Percentiles rank a stretch among this genome's conserved stretches.
Conservation (phyloP, 2,329 filamentous ascomycete species). For the Fusarium oxysporum region DNA sequence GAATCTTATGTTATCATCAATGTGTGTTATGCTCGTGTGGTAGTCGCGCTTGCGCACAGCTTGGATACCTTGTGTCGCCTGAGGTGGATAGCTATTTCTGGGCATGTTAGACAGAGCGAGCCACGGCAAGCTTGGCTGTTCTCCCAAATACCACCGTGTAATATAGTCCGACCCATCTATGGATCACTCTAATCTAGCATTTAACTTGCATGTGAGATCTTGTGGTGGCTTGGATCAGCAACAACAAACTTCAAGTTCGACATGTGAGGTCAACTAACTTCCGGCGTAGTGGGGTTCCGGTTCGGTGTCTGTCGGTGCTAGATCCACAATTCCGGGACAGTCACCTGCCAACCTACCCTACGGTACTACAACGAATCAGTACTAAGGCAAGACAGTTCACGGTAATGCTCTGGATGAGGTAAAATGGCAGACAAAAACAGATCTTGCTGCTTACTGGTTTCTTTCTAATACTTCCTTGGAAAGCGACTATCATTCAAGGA, state of each 20-base stretch:
- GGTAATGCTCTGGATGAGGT: neutral
- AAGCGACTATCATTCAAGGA: too few species aligned
- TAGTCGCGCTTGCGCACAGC: rapidly evolving
- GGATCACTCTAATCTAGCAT: rapidly evolving
- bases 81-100: neutral
- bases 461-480: neutral
- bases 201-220: rapidly evolving
- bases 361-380: too few species aligned
- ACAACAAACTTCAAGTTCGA: neutral
- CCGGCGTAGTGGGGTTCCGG: neutral
- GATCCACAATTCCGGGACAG: neutral
- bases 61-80: neutral
- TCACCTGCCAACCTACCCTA: neutral
- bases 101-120: neutral
- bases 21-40: rapidly evolving
- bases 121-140: too few species aligned
- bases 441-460: neutral
- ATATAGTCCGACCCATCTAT: rapidly evolving
- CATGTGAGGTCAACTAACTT: neutral
- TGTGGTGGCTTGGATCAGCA: rapidly evolving
- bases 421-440: neutral
- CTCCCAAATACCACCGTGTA: too few species aligned
- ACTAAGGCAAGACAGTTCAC: neutral
- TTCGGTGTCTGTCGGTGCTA: neutral
- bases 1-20: rapidly evolving